phyloP scores from a whole-genome alignment of 352 stramenopile species.

The Globisporangium paddicum region DNA sequence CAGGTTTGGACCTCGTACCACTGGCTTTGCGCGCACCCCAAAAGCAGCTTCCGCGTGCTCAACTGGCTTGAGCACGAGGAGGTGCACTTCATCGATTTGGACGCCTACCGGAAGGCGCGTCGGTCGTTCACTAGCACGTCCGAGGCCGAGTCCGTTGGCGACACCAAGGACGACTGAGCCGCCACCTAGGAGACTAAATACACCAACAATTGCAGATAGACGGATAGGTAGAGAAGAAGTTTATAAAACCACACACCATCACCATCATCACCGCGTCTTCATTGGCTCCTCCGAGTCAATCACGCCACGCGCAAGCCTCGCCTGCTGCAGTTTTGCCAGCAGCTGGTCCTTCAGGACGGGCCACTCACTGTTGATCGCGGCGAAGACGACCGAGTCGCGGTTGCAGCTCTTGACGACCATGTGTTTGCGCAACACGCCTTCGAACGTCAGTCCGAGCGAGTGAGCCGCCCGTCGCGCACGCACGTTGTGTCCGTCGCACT shows the following conservation, averaged over 20 bases:
- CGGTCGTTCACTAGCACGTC: slow-evolving; percentile 40
- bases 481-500: slow-evolving; percentile 84
- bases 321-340: slow-evolving; percentile 30
- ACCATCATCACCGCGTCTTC: slow-evolving; percentile 27
- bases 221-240: slow-evolving; percentile 2
- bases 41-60: slow-evolving; percentile 54
- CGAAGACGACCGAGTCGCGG: slow-evolving; percentile 80
- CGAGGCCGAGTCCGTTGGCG: slow-evolving; percentile 10
- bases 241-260: not conserved
- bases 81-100: slow-evolving; percentile 74
- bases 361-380: slow-evolving; percentile 88
- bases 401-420: slow-evolving; percentile 83
- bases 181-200: not conserved
- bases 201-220: slow-evolving; percentile 6
- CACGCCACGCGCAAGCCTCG: slow-evolving; percentile 1
- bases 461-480: slow-evolving; percentile 73
- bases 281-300: slow-evolving; percentile 20
- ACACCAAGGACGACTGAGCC: slow-evolving; percentile 12
- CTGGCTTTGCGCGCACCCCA: slow-evolving; percentile 65
- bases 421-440: slow-evolving; percentile 88
- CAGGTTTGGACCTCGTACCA: slow-evolving; percentile 86
- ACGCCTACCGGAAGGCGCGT: slow-evolving; percentile 71
- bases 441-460: slow-evolving; percentile 80
- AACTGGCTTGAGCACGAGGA: slow-evolving; percentile 82
- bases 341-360: slow-evolving; percentile 59